Conservation (phyloP, 2,329 filamentous ascomycete species). For the Aspergillus aculeatus region DNA sequence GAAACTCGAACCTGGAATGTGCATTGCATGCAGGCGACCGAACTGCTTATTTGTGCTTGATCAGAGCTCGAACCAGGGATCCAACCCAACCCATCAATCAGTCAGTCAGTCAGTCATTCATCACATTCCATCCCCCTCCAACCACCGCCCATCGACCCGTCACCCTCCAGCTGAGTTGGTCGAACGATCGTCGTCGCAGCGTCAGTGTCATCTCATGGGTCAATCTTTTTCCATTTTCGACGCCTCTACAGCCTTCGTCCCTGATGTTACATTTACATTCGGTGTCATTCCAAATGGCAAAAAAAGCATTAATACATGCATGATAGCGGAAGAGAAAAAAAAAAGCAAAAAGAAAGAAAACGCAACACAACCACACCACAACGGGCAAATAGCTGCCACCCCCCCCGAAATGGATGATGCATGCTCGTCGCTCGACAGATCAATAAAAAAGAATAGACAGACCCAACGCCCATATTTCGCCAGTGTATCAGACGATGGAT, state of each 20-base stretch:
- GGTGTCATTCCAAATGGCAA: not conserved
- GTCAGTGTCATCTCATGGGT: not conserved
- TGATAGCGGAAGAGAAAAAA: not conserved
- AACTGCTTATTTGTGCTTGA: conserved; percentile 3
- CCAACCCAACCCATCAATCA: no score
- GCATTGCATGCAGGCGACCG: conserved; percentile 3
- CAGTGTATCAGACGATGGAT: not conserved
- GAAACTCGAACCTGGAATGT: not conserved
- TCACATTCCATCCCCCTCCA: not conserved
- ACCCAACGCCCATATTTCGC: not conserved
- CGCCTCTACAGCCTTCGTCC: not conserved
- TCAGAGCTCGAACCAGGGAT: not conserved
- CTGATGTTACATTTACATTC: not conserved
- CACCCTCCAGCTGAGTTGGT: not conserved
- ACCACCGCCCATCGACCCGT: not conserved
- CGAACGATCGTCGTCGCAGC: not conserved
- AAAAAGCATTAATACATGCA: not conserved
- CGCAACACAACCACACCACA: not conserved
- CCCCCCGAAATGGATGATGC: not conserved
- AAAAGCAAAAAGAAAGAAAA: not conserved
- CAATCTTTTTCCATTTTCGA: not conserved
- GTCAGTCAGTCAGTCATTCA: not conserved
- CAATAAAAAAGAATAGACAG: not conserved
- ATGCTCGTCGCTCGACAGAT: not conserved
- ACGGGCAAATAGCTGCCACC: not conserved